phyloP scores from a whole-genome alignment of 2,329 filamentous ascomycete species.

The Lachnellula occidentalis region DNA sequence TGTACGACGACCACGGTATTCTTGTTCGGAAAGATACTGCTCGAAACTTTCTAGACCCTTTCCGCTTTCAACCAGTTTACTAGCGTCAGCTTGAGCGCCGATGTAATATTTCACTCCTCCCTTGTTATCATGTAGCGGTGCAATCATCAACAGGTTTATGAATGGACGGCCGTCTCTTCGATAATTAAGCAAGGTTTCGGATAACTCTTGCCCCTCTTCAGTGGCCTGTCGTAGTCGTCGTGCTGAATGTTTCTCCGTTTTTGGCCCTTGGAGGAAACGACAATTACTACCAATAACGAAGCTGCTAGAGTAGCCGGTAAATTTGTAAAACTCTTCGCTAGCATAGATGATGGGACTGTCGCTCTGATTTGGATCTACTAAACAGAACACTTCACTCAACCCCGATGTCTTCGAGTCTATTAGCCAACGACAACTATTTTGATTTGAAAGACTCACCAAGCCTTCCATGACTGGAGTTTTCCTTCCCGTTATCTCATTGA shows the following conservation, averaged over 20 bases:
- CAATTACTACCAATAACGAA: conserved; percentile 87
- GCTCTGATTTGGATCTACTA: conserved; percentile 9
- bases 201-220: conserved; percentile 4
- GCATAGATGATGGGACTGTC: conserved; percentile 75
- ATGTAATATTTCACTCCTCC: conserved; percentile 13
- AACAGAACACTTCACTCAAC: conserved; percentile 12
- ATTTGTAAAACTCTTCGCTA: conserved; percentile 83
- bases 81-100: conserved; percentile 13
- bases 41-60: conserved; percentile 13
- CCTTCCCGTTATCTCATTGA: conserved; percentile 8
- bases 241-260: conserved; percentile 69
- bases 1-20: background rate
- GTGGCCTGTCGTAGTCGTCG: conserved; percentile 3
- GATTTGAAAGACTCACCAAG: background rate
- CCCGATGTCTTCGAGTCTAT: background rate
- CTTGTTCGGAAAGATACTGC: background rate
- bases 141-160: conserved; percentile 11
- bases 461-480: background rate
- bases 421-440: background rate
- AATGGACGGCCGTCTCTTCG: conserved; percentile 12
- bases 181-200: conserved; percentile 14
- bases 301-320: conserved; percentile 82
- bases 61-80: conserved; percentile 7
- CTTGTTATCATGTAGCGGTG: conserved; percentile 10
- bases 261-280: conserved; percentile 81